Evolutionary conservation across 768 basidiomycete genomes (phyloP).

Genomic region (Lentinula aciculospora): DNA sequence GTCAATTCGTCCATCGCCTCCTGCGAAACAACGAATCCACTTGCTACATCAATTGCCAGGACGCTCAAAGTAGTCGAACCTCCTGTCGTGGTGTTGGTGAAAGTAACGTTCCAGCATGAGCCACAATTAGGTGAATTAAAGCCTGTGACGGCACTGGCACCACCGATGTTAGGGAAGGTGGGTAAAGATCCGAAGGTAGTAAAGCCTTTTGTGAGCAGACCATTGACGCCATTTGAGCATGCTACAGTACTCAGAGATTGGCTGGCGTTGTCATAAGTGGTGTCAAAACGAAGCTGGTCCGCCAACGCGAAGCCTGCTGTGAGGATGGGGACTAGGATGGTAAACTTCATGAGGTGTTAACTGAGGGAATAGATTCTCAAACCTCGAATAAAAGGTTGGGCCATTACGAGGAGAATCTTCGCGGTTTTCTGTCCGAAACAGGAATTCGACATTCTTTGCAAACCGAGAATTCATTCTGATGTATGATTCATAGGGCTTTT

Average conservation of each 20-base stretch:
- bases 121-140: constrained; percentile 39
- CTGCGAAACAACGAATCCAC: constrained; percentile 1
- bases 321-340: constrained; percentile 11
- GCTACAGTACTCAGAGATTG: constrained; percentile 30
- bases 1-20: constrained; percentile 7
- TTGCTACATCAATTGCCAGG: not conserved
- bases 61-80: not conserved
- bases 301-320: constrained; percentile 10
- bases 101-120: constrained; percentile 42
- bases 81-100: constrained; percentile 5
- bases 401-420: not conserved
- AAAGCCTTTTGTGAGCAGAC: constrained; percentile 32
- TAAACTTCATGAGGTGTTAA: not conserved
- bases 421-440: not conserved
- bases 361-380: not conserved
- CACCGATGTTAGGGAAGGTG: constrained; percentile 40
- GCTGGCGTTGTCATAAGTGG: constrained; percentile 30
- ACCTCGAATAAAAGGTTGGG: not conserved
- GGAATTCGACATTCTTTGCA: not conserved
- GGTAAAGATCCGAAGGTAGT: constrained; percentile 35
- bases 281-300: constrained; percentile 25
- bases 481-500: too few species aligned
- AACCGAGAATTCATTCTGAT: too few species aligned
- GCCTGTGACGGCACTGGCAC: constrained; percentile 28
- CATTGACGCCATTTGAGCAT: constrained; percentile 44